Conservation (phyloP, 257 asterid genomes). For the Nicotiana tomentosiformis region DNA sequence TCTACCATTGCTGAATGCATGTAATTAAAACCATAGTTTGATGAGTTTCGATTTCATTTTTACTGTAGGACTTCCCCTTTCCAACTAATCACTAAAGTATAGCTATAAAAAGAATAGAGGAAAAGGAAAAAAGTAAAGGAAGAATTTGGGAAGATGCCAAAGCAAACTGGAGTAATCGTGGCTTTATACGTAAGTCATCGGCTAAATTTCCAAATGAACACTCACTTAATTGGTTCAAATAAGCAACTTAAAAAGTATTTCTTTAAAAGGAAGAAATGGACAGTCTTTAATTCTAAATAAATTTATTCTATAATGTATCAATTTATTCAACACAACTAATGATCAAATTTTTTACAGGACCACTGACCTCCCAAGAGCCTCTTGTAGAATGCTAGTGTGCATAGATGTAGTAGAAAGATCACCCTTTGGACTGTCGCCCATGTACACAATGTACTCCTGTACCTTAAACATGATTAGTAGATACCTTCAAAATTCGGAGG, state of each 20-base stretch:
- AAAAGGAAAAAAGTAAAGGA: neutral
- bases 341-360: neutral
- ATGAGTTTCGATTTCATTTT: neutral
- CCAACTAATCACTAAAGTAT: neutral
- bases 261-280: neutral
- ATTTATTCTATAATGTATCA: neutral
- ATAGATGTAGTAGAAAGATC: constrained; percentile 27
- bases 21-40: neutral
- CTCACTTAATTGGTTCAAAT: too few relatives aligned
- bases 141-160: neutral
- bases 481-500: neutral
- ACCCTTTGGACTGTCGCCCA: constrained; percentile 47
- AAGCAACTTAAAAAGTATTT: too few relatives aligned
- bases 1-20: constrained; percentile 34
- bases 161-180: neutral
- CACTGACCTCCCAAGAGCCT: constrained; percentile 38
- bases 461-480: too few relatives aligned
- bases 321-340: neutral
- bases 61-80: too few relatives aligned
- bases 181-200: too few relatives aligned
- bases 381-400: constrained; percentile 45
- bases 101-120: neutral
- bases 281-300: neutral
- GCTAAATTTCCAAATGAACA: too few relatives aligned
- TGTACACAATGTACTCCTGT: constrained; percentile 52